Conservation (phyloP, 768 basidiomycete species). For the Butyriboletus loyo region DNA sequence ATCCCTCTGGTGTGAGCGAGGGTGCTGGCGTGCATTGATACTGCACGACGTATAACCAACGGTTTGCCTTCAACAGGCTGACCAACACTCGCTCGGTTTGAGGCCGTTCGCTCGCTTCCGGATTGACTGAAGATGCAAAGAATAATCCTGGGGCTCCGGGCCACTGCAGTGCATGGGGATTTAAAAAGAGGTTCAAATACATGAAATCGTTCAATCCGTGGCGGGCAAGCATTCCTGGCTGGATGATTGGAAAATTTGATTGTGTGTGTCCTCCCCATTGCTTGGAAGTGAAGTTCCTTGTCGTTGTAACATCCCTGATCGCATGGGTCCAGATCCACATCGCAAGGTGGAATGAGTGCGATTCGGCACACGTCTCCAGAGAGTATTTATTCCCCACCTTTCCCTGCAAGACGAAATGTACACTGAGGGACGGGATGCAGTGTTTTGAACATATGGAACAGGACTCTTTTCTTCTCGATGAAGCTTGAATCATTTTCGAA, state of each 20-base stretch:
- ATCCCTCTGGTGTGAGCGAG: constrained; percentile 11
- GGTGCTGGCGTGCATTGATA: constrained; percentile 11
- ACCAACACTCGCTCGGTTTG: constrained; percentile 5
- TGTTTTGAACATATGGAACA: neutral
- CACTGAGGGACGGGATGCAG: neutral
- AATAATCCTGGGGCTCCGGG: constrained; percentile 17
- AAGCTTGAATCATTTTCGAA: constrained; percentile 7
- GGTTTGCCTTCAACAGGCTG: constrained; percentile 6
- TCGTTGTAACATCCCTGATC: constrained; percentile 18
- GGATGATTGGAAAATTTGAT: constrained; percentile 12
- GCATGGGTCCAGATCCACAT: constrained; percentile 13
- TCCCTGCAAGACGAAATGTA: neutral
- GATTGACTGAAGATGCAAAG: constrained; percentile 5
- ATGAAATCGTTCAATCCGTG: constrained; percentile 20
- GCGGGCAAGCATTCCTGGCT: constrained; percentile 4
- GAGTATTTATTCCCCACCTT: constrained; percentile 17
- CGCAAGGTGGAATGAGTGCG: neutral
- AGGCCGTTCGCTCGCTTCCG: neutral
- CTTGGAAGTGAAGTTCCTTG: constrained; percentile 13
- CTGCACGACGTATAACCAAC: constrained; percentile 21
- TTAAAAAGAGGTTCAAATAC: constrained; percentile 16
- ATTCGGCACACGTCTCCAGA: constrained; percentile 17
- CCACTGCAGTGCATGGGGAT: constrained; percentile 15
- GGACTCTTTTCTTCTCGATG: constrained; percentile 11
- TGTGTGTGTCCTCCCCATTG: constrained; percentile 19